phyloP scores from a whole-genome alignment of 2,329 filamentous ascomycete species.

The Fusarium sp. region DNA sequence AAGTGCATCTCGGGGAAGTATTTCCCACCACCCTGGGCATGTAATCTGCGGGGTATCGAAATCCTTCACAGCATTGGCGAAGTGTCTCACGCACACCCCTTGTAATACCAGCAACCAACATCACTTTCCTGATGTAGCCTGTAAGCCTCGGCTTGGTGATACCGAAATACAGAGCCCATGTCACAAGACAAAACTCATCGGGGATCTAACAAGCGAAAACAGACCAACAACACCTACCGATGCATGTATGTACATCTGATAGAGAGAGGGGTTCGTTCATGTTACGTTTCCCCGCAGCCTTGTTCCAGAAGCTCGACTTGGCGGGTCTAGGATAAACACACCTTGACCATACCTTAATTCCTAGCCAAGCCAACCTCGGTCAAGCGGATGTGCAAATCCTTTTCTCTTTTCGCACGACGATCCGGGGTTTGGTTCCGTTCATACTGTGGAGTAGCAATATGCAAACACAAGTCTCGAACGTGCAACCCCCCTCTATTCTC shows the following conservation, averaged over 20 bases:
- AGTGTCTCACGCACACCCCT: not conserved
- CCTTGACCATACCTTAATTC: constrained; percentile 25
- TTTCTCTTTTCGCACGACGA: not conserved
- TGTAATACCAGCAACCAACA: constrained; percentile 2
- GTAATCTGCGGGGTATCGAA: constrained; percentile 25
- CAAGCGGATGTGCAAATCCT: constrained; percentile 16
- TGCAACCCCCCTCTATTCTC: not conserved
- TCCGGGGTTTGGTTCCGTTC: constrained; percentile 3
- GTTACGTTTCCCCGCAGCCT: constrained; percentile 21
- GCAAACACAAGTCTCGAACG: constrained; percentile 15
- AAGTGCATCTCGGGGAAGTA: constrained; percentile 15
- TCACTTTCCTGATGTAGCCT: constrained; percentile 9
- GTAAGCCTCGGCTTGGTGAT: constrained; percentile 22
- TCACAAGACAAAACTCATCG: constrained; percentile 4
- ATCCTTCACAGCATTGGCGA: not conserved
- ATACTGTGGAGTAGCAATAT: not conserved
- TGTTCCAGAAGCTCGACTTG: constrained; percentile 29
- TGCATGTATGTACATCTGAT: not conserved
- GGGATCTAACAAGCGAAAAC: constrained; percentile 9
- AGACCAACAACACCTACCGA: not conserved
- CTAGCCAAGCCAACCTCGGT: constrained; percentile 22
- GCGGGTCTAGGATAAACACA: constrained; percentile 9
- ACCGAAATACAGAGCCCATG: constrained; percentile 30
- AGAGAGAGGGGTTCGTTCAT: not conserved
- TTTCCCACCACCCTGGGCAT: constrained; percentile 14